Conservation (phyloP, 2,329 filamentous ascomycete genomes). For the Aspergillus arachidicola region DNA sequence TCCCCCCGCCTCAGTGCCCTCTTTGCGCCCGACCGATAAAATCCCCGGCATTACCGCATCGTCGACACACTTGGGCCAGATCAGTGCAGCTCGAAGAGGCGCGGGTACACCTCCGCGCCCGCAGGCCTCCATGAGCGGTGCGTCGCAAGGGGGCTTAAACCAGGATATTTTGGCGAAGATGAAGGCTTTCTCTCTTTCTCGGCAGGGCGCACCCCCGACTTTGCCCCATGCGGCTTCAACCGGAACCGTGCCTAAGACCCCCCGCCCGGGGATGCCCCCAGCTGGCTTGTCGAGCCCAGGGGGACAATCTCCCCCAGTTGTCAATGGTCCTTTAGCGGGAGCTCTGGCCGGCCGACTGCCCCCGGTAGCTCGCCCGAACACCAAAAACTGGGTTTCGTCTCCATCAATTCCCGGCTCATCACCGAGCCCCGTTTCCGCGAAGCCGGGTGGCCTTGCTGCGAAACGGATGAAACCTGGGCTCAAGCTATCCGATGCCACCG, state of each 20-base stretch:
- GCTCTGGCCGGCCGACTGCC: constrained; percentile 34
- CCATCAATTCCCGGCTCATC: constrained; percentile 22
- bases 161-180: constrained; percentile 70
- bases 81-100: constrained; percentile 66
- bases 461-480: constrained; percentile 52
- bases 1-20: constrained; percentile 36
- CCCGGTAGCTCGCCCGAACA: constrained; percentile 29
- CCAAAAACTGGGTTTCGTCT: constrained; percentile 38
- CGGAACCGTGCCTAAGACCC: constrained; percentile 31
- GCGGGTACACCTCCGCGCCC: constrained; percentile 29
- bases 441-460: constrained; percentile 49
- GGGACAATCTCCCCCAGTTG: constrained; percentile 18
- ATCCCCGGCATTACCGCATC: constrained; percentile 67
- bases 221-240: constrained; percentile 38
- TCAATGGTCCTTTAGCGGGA: constrained; percentile 33
- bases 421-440: constrained; percentile 44
- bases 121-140: constrained; percentile 36
- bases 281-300: constrained; percentile 10
- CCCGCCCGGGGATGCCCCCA: constrained; percentile 7
- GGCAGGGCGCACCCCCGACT: constrained; percentile 58
- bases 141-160: constrained; percentile 55
- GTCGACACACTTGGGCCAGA: constrained; percentile 79
- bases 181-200: constrained; percentile 68
- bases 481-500: constrained; percentile 52
- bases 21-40: constrained; percentile 30